These are phyloP conservation scores for Cryptosporidium baileyi DNA, from an alignment of 169 alveolate genomes.

Conservation along the genomic window DNA sequence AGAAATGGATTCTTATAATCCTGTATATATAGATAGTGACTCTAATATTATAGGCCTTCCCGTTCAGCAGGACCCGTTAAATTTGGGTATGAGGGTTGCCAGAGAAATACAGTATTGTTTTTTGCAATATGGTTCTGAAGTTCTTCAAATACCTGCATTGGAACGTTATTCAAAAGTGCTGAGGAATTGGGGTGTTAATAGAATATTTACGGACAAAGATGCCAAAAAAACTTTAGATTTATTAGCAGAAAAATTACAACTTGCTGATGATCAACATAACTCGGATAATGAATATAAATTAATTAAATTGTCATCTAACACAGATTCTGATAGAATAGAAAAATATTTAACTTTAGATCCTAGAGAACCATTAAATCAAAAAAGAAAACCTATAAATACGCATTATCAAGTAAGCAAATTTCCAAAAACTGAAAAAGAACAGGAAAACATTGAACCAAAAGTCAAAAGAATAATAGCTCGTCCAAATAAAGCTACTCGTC, in stretches of 20 bases:
- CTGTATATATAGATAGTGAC: constrained; percentile 25
- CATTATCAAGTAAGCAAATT: neutral
- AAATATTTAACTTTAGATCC: constrained; percentile 12
- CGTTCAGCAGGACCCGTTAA: neutral
- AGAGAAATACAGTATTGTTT: constrained; percentile 55
- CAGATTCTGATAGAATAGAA: neutral
- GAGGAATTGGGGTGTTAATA: constrained; percentile 27
- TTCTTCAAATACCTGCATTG: constrained; percentile 58
- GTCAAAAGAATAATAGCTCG: constrained; percentile 56
- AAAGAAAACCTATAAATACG: constrained; percentile 32
- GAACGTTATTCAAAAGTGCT: constrained; percentile 1
- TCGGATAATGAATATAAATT: neutral
- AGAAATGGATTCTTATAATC: constrained; percentile 42
- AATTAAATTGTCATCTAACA: neutral
- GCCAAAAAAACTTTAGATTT: constrained; percentile 3
- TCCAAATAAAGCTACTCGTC: constrained; percentile 1
- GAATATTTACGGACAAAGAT: constrained; percentile 6
- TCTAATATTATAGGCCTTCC: neutral
- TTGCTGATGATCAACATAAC: neutral
- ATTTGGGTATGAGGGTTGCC: constrained; percentile 39
- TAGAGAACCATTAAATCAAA: neutral
- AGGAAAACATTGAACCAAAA: neutral
- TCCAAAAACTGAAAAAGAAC: neutral
- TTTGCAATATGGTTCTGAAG: constrained; percentile 51
- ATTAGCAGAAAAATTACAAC: neutral